phyloP scores from a whole-genome alignment of 1,139 yeast species.

The Sugiyamaella castrensis region DNA sequence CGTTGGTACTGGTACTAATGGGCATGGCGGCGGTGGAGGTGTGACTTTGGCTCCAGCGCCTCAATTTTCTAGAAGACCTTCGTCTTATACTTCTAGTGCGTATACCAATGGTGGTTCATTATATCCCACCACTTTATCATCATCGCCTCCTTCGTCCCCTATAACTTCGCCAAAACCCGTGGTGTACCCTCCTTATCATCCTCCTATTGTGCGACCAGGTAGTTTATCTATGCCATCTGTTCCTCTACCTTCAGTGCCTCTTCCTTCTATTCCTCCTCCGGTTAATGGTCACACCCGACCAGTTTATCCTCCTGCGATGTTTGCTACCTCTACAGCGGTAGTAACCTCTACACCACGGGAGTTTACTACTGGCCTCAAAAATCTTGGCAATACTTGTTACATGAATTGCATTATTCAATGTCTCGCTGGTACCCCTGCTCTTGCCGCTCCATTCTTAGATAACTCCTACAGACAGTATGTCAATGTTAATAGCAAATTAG shows the following conservation, averaged over 20 bases:
- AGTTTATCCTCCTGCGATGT: neutral
- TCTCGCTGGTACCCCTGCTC: constrained; percentile 51
- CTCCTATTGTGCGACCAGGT: neutral
- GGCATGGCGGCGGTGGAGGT: neutral
- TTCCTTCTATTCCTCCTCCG: constrained; percentile 12
- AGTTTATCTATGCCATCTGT: neutral
- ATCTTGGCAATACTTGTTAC: constrained; percentile 90
- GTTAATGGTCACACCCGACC: constrained; percentile 8
- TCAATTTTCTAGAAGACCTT: neutral
- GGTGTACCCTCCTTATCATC: constrained; percentile 7
- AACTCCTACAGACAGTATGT: constrained; percentile 68
- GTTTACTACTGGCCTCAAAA: constrained; percentile 59
- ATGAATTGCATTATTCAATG: constrained; percentile 92
- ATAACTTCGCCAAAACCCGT: constrained; percentile 17
- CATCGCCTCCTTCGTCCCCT: constrained; percentile 4
- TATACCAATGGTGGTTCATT: neutral
- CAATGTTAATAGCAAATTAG: constrained; percentile 70
- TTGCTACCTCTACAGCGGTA: neutral
- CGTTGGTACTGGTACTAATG: neutral
- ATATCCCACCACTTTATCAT: neutral
- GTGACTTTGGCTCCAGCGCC: constrained; percentile 2
- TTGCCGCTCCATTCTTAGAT: constrained; percentile 49
- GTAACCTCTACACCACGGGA: constrained; percentile 16
- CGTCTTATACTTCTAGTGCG: neutral
- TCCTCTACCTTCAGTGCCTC: constrained; percentile 7